Evolutionary conservation across 2,329 filamentous ascomycete genomes (phyloP), one percentile per base, ranked within the genome.

Genomic region (Penicillium hordei): DNA sequence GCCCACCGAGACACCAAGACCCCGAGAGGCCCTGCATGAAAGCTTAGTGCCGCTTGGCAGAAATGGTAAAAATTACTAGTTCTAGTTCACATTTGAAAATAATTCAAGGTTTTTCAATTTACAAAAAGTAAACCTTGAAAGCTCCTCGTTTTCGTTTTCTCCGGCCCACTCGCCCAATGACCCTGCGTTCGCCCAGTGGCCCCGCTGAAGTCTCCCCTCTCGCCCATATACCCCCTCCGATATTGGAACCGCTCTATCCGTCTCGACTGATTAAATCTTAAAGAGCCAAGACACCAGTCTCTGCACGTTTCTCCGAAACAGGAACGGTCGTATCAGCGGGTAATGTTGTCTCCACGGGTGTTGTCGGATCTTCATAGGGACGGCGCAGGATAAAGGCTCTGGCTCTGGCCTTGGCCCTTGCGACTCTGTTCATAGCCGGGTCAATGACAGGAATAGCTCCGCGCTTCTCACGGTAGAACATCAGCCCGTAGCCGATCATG

Each of bases 371-470:
- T 19, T 64, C 56, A 8, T 53, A 57, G 10, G 58, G 33, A 8
- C 55, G 55, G 25, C 64, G 59, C 9, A 65, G 59, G 7, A 66
- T 42, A 48, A 65, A 65, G 7, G 62, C 64, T 48, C 53, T 65
- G 15, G 50, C 23, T 6, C 52, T 57, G 9, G 55, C 61, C 42
- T 66, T 66, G 57, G 36, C 36, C 3, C 27, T 31, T 12, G 43
- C 34, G 3, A 62, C 38, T 33, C 46, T 55, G 12, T 51, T 38
- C 50, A 64, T 53, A 3, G 52, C 55, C 7, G 64, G 64, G 36
- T 66, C 63, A 31, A 66, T 51, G 52, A 60, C 40, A 3, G 64
- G 64, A 10, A 66, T 33, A 34, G 53, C 33, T 19, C 64, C 64
- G 2, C 57, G 59, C 23, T 62, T 59, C 52, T 66, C 64, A 12